These are phyloP conservation scores for Theileria parva DNA, from an alignment of 169 alveolate genomes.

Conservation along the genomic window DNA sequence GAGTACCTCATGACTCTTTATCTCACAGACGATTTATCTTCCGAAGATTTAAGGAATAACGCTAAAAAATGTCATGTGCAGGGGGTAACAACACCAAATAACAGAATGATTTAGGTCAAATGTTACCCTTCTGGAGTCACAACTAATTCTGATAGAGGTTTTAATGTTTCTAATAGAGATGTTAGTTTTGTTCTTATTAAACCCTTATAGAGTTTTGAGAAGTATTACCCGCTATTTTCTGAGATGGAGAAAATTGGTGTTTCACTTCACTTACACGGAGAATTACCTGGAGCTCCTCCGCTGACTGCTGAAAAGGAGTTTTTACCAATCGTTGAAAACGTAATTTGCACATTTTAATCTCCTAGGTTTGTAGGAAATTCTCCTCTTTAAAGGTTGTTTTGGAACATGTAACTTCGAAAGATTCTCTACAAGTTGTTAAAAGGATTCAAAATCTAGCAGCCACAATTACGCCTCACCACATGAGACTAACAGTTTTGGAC, in stretches of 20 bases:
- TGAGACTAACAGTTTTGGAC: conserved; percentile 37
- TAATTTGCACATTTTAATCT: conserved; percentile 24
- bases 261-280: conserved; percentile 78
- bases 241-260: conserved; percentile 69
- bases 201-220: conserved; percentile 51
- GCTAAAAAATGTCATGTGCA: conserved; percentile 67
- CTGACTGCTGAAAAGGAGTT: conserved; percentile 69
- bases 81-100: conserved; percentile 34
- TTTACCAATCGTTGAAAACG: conserved; percentile 56
- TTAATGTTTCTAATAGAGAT: conserved; percentile 23
- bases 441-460: conserved; percentile 64
- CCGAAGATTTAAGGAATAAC: conserved; percentile 63
- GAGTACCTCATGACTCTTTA: conserved; percentile 76
- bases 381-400: conserved; percentile 74
- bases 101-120: conserved; percentile 45
- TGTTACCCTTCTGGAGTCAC: conserved; percentile 75
- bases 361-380: conserved; percentile 54
- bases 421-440: conserved; percentile 48
- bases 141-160: conserved; percentile 74
- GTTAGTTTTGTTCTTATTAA: not conserved
- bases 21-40: conserved; percentile 59
- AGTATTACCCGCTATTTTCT: conserved; percentile 67
- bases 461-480: conserved; percentile 63
- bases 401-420: conserved; percentile 72
- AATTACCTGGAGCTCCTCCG: conserved; percentile 69